Evolutionary conservation across 2,329 filamentous ascomycete genomes (phyloP).

Genomic region (Alternaria tenuissima): DNA sequence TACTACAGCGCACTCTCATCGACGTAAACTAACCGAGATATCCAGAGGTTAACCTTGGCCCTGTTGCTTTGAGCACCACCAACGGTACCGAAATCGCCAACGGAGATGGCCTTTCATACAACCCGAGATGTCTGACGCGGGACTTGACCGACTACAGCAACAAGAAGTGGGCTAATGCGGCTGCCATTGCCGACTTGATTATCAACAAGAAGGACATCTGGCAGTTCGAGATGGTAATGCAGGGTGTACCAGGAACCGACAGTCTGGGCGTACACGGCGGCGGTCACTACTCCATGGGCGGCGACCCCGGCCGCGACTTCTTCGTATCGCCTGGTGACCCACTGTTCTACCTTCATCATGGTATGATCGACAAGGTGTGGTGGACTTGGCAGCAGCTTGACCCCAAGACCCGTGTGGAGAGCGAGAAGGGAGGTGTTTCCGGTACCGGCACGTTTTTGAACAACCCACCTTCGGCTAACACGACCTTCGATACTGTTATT

Average conservation of each 20-base stretch:
- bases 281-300: constrained; percentile 56
- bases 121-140: constrained; percentile 39
- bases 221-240: constrained; percentile 44
- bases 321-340: constrained; percentile 42
- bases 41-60: constrained; percentile 26
- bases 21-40: too few species aligned
- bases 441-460: constrained; percentile 59
- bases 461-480: constrained; percentile 53
- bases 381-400: constrained; percentile 54
- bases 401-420: constrained; percentile 41
- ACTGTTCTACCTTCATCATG: constrained; percentile 59
- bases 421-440: constrained; percentile 38
- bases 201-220: constrained; percentile 32
- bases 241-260: constrained; percentile 35
- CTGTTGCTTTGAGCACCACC: constrained; percentile 20
- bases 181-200: constrained; percentile 32
- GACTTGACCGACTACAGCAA: constrained; percentile 36
- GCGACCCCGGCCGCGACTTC: constrained; percentile 49
- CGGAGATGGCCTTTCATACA: constrained; percentile 24
- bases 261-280: constrained; percentile 43
- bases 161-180: constrained; percentile 33
- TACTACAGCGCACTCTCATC: too few species aligned
- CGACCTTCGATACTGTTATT: constrained; percentile 56
- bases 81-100: constrained; percentile 39
- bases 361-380: constrained; percentile 55